A percentile compares a stretch with the other conserved stretches of the same genome.
Evolutionary conservation across 352 stramenopile genomes (phyloP).

Genomic region (Phytophthora citricola): DNA sequence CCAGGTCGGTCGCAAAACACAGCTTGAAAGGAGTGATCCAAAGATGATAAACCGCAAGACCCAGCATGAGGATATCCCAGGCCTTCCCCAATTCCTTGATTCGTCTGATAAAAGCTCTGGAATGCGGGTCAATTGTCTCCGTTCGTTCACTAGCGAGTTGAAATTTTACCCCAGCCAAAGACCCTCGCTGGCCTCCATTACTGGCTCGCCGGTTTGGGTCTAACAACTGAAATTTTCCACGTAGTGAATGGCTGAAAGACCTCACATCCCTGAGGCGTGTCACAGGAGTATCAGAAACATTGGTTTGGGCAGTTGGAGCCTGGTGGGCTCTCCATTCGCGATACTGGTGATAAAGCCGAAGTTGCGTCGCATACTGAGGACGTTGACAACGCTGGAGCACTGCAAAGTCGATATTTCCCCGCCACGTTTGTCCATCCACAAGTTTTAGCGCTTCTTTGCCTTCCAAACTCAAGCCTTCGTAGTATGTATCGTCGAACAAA

Average conservation of each 20-base stretch:
- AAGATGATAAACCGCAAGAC: conserved; percentile 53
- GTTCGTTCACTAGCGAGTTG: conserved; percentile 20
- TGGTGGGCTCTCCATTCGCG: conserved; percentile 35
- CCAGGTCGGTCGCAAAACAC: conserved; percentile 59
- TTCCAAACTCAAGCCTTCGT: conserved; percentile 25
- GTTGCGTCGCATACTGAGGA: conserved; percentile 58
- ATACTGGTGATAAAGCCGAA: conserved; percentile 54
- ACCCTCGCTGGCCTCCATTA: conserved; percentile 8
- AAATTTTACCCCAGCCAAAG: conserved; percentile 9
- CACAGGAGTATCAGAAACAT: background rate
- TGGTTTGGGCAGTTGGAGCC: too few species aligned
- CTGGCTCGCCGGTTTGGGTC: conserved; percentile 12
- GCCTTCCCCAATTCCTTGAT: conserved; percentile 48
- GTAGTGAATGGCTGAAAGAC: conserved; percentile 3
- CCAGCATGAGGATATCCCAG: conserved; percentile 63
- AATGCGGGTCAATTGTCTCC: conserved; percentile 26
- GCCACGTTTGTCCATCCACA: conserved; percentile 7
- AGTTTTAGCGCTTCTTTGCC: conserved; percentile 1
- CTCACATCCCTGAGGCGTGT: conserved; percentile 5
- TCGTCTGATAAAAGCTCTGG: conserved; percentile 46
- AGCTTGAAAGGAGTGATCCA: conserved; percentile 63
- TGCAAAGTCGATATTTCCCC: conserved; percentile 57
- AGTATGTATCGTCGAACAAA: conserved; percentile 53
- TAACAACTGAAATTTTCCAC: conserved; percentile 19
- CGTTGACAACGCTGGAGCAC: conserved; percentile 68